Percentiles rank a stretch among this genome's conserved stretches.
These are phyloP conservation scores for Pythium plurisporium DNA, from an alignment of 352 stramenopile species.

Conservation along the genomic window DNA sequence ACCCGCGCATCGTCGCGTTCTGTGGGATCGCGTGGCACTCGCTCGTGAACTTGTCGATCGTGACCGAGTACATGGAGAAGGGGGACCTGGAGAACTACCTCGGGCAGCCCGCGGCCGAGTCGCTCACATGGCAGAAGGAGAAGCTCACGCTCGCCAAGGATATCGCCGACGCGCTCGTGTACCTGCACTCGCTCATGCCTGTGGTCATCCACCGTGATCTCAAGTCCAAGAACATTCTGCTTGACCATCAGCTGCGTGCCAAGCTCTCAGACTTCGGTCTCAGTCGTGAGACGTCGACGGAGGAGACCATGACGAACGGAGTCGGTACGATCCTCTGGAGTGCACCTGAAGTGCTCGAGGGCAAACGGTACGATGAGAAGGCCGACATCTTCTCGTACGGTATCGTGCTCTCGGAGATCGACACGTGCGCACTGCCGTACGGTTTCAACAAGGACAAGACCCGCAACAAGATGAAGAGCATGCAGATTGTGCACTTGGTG, in stretches of 20 bases:
- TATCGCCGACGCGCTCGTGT: conserved; percentile 66
- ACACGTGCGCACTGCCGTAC: conserved; percentile 18
- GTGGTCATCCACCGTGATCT: conserved; percentile 70
- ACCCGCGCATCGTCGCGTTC: conserved; percentile 81
- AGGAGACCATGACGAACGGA: conserved; percentile 38
- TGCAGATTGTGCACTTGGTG: conserved; percentile 22
- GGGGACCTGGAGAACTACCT: conserved; percentile 61
- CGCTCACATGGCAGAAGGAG: conserved; percentile 49
- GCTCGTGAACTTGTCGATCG: conserved; percentile 62
- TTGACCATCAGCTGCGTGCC: conserved; percentile 40
- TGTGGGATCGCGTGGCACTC: conserved; percentile 78
- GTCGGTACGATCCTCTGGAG: conserved; percentile 80
- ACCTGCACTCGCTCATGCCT: conserved; percentile 64
- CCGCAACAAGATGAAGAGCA: conserved; percentile 23
- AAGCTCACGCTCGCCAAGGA: conserved; percentile 60
- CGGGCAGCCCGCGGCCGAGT: conserved; percentile 30
- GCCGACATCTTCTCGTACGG: conserved; percentile 57
- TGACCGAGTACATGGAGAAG: conserved; percentile 80
- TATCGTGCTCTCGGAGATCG: conserved; percentile 6
- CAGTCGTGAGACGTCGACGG: conserved; percentile 21
- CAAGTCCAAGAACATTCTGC: conserved; percentile 35
- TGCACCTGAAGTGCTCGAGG: conserved; percentile 60
- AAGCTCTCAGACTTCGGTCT: conserved; percentile 84
- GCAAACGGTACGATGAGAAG: conserved; percentile 43
- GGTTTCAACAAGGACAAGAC: conserved; percentile 21